These are phyloP conservation scores for Pholiota microspora DNA, from an alignment of 768 basidiomycete species.

Conservation along the genomic window DNA sequence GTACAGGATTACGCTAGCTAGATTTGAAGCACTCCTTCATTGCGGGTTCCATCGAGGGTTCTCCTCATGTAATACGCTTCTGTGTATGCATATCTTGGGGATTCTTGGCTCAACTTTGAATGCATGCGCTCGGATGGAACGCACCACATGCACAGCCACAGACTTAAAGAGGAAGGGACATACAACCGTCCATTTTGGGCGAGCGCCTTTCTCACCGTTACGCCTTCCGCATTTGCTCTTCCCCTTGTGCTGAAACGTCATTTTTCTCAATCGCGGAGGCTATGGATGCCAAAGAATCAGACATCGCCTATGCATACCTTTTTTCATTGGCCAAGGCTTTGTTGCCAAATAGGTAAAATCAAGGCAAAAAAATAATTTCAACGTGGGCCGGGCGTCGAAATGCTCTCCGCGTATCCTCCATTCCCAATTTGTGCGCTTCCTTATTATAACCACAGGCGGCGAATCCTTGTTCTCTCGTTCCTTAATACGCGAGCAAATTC, in stretches of 20 bases:
- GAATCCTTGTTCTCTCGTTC: conserved; percentile 8
- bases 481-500: conserved; percentile 19
- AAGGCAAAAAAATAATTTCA: not conserved
- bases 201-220: conserved; percentile 1
- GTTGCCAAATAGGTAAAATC: conserved; percentile 2
- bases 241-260: conserved; percentile 10
- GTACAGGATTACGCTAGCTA: too few species aligned
- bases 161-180: conserved; percentile 2
- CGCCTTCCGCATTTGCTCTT: conserved; percentile 5
- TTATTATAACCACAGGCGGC: too few species aligned
- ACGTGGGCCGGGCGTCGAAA: not conserved
- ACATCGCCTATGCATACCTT: too few species aligned
- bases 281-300: too few species aligned
- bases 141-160: not conserved
- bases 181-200: conserved; percentile 5
- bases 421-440: not conserved
- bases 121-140: not conserved
- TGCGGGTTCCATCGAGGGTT: not conserved
- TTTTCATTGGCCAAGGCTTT: conserved; percentile 2
- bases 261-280: not conserved
- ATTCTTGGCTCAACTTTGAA: too few species aligned
- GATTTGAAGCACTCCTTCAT: not conserved
- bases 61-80: too few species aligned
- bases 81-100: too few species aligned
- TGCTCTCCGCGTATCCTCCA: not conserved